phyloP scores from a whole-genome alignment of 352 stramenopile species.

The Pythium vanterpoolii region DNA sequence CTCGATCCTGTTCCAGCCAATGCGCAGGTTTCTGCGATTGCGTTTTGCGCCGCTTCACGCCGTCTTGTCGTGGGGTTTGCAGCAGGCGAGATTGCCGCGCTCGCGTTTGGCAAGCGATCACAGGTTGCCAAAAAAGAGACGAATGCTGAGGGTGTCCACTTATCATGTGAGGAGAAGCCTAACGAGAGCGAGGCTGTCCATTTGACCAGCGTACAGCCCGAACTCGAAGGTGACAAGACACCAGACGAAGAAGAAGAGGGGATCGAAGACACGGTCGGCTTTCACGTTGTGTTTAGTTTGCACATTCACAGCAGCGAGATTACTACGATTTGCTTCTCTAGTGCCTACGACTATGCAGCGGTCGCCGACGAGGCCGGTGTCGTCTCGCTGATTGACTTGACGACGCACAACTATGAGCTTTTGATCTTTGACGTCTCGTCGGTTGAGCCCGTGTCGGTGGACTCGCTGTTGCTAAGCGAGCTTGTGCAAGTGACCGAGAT shows the following conservation, averaged over 20 bases:
- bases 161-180: background rate
- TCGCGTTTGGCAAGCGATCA: constrained; percentile 34
- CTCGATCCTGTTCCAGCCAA: constrained; percentile 33
- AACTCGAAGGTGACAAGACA: background rate
- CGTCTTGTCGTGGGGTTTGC: constrained; percentile 50
- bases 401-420: constrained; percentile 49
- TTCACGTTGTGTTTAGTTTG: constrained; percentile 43
- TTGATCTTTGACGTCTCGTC: constrained; percentile 51
- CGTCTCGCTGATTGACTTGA: constrained; percentile 53
- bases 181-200: background rate
- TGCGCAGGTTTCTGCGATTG: constrained; percentile 37
- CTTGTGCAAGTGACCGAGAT: constrained; percentile 64
- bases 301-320: constrained; percentile 65
- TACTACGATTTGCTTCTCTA: constrained; percentile 41
- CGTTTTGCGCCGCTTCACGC: constrained; percentile 45
- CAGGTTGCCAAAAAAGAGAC: background rate
- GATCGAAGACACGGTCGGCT: constrained; percentile 28
- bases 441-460: constrained; percentile 50
- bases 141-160: background rate
- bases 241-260: background rate
- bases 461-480: constrained; percentile 63
- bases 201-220: background rate
- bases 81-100: constrained; percentile 48
- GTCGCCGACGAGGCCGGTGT: constrained; percentile 55
- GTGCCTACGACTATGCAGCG: constrained; percentile 45